Evolutionary conservation across 1,284 basidiomycete genomes (phyloP), one percentile per base, ranked within the genome.

Genomic region (Ustilago lituana): DNA sequence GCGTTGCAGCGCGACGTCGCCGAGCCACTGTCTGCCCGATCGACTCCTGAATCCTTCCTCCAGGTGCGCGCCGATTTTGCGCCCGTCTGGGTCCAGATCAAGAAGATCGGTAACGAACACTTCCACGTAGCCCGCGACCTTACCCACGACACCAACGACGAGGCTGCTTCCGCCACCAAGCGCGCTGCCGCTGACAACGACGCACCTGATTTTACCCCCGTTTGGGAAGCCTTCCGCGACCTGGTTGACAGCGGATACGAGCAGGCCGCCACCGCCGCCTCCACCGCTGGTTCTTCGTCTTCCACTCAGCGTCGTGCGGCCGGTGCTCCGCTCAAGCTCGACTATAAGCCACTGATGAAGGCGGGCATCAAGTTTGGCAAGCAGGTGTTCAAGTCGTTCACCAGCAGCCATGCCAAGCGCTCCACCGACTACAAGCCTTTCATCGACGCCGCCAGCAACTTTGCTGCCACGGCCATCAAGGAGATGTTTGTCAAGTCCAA

Each of bases 381-480:
- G 49, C 66, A 69, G 56, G 43, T 69, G 33, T 69, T 63, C 56
- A 51, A 59, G 44, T 59, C 66, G 23, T 63, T 73, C 51, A 62
- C 64, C 41, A 51, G 51, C 24, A 29, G 39, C 27, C 67, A 73
- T 41, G 40, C 43, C 32, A 69, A 69, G 66, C 60, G 66, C 15
- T 59, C 66, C 84, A 41, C 53, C 20, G 74, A 76, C 32, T 61
- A 61, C 43, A 93, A 93, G 55, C 92, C 92, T 6, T 85, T 94
- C 15, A 92, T 92, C 74, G 91, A 94, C 81, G 89, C 91, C 1
- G 66, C 66, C 20, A 55, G 52, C 52, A 59, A 26, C 31, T 69
- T 69, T 54, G 60, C 66, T 27, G 23, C 32, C 36, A 59, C 55
- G 6, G 66, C 66, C 10, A 46, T 69, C 47, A 58, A 60, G 45